These are phyloP conservation scores for Fusarium sp. DNA, from an alignment of 2,329 filamentous ascomycete species.

Conservation along the genomic window DNA sequence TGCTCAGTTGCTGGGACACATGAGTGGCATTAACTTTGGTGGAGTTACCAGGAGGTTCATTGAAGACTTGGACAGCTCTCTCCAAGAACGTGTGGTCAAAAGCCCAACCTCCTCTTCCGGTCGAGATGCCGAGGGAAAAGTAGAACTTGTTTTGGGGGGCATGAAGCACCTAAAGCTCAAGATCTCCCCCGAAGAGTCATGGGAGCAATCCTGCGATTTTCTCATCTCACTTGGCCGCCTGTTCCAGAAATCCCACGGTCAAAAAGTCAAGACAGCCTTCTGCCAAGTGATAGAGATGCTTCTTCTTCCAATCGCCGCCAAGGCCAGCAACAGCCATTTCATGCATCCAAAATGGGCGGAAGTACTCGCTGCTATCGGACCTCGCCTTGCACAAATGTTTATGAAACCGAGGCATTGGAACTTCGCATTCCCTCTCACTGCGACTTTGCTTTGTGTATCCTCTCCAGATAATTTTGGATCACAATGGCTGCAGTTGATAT, in stretches of 20 bases:
- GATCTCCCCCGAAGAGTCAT: conserved; percentile 76
- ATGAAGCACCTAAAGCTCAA: conserved; percentile 91
- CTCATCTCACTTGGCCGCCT: conserved; percentile 83
- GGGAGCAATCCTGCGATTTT: conserved; percentile 90
- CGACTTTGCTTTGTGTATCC: conserved; percentile 88
- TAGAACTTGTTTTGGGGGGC: conserved; percentile 87
- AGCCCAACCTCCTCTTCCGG: conserved; percentile 66
- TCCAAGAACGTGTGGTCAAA: conserved; percentile 80
- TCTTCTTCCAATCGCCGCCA: conserved; percentile 86
- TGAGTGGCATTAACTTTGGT: conserved; percentile 92
- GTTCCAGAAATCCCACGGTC: conserved; percentile 87
- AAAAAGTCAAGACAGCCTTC: conserved; percentile 91
- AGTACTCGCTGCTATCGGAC: conserved; percentile 81
- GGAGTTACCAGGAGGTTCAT: conserved; percentile 86
- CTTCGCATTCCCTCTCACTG: conserved; percentile 87
- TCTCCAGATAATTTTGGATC: conserved; percentile 82
- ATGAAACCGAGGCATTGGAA: conserved; percentile 93
- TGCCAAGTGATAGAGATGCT: conserved; percentile 91
- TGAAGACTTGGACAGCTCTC: conserved; percentile 79
- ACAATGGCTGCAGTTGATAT: conserved; percentile 87
- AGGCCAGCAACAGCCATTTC: conserved; percentile 79
- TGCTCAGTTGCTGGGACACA: conserved; percentile 90
- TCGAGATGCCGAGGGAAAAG: conserved; percentile 79
- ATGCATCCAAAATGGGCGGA: conserved; percentile 86
- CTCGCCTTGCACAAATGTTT: conserved; percentile 84